A percentile compares a stretch with the other conserved stretches of the same genome.
These are phyloP conservation scores for Tagetes erecta DNA, from an alignment of 129 eudicot species.

Conservation along the genomic window DNA sequence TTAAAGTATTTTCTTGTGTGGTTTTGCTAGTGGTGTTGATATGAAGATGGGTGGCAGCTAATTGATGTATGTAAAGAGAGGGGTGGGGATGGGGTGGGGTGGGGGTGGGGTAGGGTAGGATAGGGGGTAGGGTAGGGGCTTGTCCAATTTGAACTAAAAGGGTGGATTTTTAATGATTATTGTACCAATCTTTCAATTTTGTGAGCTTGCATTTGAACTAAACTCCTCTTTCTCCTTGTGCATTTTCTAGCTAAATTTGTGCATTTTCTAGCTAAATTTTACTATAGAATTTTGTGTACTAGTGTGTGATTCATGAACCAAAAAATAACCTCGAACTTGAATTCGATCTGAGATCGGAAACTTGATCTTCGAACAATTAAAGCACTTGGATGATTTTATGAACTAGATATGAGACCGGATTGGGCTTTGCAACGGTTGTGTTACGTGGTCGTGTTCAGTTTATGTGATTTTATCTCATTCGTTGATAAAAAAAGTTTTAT, in stretches of 20 bases:
- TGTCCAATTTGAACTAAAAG: slow-evolving; percentile 55
- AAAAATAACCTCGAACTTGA: too few relatives aligned
- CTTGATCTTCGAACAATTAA: too few relatives aligned
- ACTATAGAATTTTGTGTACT: neutral
- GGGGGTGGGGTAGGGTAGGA: neutral
- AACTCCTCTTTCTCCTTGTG: neutral
- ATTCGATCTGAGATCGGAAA: too few relatives aligned
- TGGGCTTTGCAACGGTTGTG: too few relatives aligned
- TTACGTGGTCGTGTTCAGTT: too few relatives aligned
- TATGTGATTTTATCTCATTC: too few relatives aligned
- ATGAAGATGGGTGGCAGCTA: slow-evolving; percentile 42
- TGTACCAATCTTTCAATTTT: slow-evolving; percentile 38
- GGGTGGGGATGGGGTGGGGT: neutral
- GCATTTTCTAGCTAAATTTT: neutral
- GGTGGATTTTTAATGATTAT: slow-evolving; percentile 47
- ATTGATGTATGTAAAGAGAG: slow-evolving; percentile 42
- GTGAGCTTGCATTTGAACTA: slow-evolving; percentile 7
- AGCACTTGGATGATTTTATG: too few relatives aligned
- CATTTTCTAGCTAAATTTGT: neutral
- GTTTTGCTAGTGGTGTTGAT: slow-evolving; percentile 48
- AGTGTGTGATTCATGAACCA: too few relatives aligned
- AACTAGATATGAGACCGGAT: too few relatives aligned
- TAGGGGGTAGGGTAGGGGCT: slow-evolving; percentile 6
- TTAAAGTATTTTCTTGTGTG: slow-evolving; percentile 44
- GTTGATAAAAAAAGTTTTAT: too few relatives aligned